Base-by-base conservation (phyloP, 2,329 filamentous ascomycete species). In the Colletotrichum eremochloae region DNA sequence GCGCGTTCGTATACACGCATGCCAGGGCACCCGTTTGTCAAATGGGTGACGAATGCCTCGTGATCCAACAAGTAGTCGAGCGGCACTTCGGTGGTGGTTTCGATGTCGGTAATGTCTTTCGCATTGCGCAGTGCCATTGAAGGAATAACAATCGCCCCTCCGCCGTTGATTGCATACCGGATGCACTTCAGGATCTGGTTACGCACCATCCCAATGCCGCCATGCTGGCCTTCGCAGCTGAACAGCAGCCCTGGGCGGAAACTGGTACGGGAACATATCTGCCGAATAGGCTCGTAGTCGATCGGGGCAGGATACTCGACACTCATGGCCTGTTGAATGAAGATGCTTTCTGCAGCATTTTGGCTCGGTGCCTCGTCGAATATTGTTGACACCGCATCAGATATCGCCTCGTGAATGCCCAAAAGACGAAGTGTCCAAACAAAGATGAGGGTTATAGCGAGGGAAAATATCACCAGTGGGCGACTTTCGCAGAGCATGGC, bases 111-210 rank as follows among this genome's bases (percentile, higher is more conserved):
- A 1, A 80, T 74, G 66, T 82, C 76, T 18, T 75, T 76, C 18
- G 78, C 76, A 63, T 81, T 80, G 42, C 81, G 78, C 56, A 80
- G 63, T 1, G 78, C 76, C 74, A 84, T 83, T 1, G 79, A 79
- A 2, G 82, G 82, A 2, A 84, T 50, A 3, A 83, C 82, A 1
- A 83, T 52, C 0, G 78, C 78, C 46, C 75, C 82, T 8, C 82
- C 82, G 38, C 77, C 82, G 58, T 78, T 76, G 55, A 84, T 83
- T 5, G 82, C 80, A 63, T 82, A 84, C 24, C 82, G 78, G 6
- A 84, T 77, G 74, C 82, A 84, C 61, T 82, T 83, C 4, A 84
- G 74, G 29, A 84, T 82, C 73, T 82, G 81, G 68, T 83, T 82
- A 38, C 82, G 78, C 48, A 84, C 75, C 78, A 83, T 82, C 50